A percentile compares a stretch with the other conserved stretches of the same genome.
Conservation (phyloP, 164 flowering plant species). For the Amborella trichopoda region DNA sequence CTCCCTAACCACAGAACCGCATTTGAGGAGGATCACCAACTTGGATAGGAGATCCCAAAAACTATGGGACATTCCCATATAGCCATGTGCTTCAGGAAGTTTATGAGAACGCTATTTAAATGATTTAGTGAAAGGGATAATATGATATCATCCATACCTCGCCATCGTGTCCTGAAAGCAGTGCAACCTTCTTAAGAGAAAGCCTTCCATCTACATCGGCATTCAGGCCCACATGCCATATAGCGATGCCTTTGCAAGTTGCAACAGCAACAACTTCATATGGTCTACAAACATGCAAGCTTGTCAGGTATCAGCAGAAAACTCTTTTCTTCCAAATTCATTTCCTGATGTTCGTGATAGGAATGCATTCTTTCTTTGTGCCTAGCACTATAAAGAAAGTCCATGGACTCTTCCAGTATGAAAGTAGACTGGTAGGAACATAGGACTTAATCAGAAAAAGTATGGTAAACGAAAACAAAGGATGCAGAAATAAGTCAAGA, state of each 20-base stretch:
- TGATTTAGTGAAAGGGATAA: no score
- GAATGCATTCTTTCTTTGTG: neutral
- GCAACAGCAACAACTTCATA: slow-evolving; percentile 88
- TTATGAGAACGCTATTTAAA: no score
- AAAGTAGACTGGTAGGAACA: no score
- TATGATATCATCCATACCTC: no score
- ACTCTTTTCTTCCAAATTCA: neutral
- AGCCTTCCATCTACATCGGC: slow-evolving; percentile 76
- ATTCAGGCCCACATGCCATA: slow-evolving; percentile 77
- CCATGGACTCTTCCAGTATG: neutral
- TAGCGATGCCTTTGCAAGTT: slow-evolving; percentile 65
- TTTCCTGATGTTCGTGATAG: neutral
- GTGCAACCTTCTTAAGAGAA: slow-evolving; percentile 59
- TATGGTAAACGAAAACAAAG: no score
- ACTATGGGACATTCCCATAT: neutral
- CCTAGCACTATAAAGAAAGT: neutral
- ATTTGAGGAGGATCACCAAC: no score
- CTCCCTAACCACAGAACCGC: no score
- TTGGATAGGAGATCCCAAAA: neutral
- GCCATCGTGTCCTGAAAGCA: slow-evolving; percentile 67
- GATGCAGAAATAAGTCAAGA: no score
- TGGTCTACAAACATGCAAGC: slow-evolving; percentile 38
- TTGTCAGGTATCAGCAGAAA: neutral
- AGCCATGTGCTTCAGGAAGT: no score
- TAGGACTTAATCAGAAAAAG: no score